Base-by-base conservation (phyloP, 441 rosid genomes). In the Arabidopsis hybrid region DNA sequence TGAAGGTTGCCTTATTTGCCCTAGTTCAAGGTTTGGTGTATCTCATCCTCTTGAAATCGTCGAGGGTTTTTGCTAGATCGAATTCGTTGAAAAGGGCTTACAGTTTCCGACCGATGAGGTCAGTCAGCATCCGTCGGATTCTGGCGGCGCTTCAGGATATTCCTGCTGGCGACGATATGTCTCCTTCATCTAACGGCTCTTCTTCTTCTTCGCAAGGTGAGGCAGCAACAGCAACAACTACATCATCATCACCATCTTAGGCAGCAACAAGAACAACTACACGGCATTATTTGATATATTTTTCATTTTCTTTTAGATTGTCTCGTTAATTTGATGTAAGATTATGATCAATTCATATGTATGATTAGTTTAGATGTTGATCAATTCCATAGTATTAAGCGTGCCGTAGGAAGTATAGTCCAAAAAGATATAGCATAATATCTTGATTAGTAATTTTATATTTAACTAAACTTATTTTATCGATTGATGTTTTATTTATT, bases 11-110 rank as follows among this genome's bases (percentile, higher is more conserved):
- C 26, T 56, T 69, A 52, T 64, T 70, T 58, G 61, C 66, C 10
- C 26, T 64, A 3, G 61, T 76, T 31, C 75, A 76, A 40, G 79
- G 65, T 70, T 64, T 76, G 49, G 75, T 76, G 18, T 76, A 76
- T 57, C 66, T 76, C 36, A 76, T 70, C 35, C 79, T 76, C 34
- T 6, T 34, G 5, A 70, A 76, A n/a, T 76, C 80, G 3, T 76
- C 75, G 14, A 76, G 47, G 59, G 60, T 76, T 63, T 76, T 76
- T 66, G 69, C 79, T 18, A 69, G n/a, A 58, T 75, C 73, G 8
- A 76, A 76, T 16, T 45, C 74, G 4, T 35, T 69, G 16, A 69
- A 39, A 45, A 76, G 60, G 56, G 70, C 75, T 38, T 63, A 62
- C 43, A 76, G 71, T 63, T 76, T 76, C 57, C 59, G 71, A 17